Base-by-base conservation (phyloP, 495 filamentous ascomycete species). In the Hypomontagnella submonticulosa region DNA sequence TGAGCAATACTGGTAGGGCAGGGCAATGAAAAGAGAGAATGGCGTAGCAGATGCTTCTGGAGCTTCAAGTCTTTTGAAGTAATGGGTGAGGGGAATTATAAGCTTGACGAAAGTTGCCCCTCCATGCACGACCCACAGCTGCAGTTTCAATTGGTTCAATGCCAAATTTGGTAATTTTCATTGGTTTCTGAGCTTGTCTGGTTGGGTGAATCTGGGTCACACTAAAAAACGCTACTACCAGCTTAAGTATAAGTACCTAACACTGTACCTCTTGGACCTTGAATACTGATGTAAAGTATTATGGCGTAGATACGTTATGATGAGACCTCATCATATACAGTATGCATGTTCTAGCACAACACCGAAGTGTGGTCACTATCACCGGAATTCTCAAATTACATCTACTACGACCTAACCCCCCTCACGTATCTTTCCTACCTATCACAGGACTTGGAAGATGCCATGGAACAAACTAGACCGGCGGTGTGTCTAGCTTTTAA, bases 61-160 rank as follows among this genome's bases (percentile, higher is more conserved):
- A 68, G 65, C 59, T 63, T 50, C 44, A 59, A 50, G 47, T 64
- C 50, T 57, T 65, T 65, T 59, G 27, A 54, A 57, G 55, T 6
- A 27, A 27, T 27, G 23, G 52, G 44, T 64, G 66, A 64, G 66
- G 66, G 61, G 60, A 56, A 65, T 63, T 57, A 27, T 65, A 64
- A 65, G 23, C 49, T 69, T 69, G 66, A 63, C 54, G 53, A 68
- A 40, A 63, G 20, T 69, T n/a, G 51, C 66, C 66, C 66, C 61
- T 69, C 66, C 66, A 69, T 69, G 55, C 44, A 43, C 30, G 55
- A 20, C 42, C 66, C 66, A 64, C 61, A 38, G 13, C 32, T 47
- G 42, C 20, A 23, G 20, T 16, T 62, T 49, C 48, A 23, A 55
- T 50, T 54, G 49, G 59, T 51, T 51, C 30, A 5, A 64, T 56